Percentiles rank a stretch among this genome's conserved stretches.
Conservation (phyloP, 495 filamentous ascomycete genomes). For the Aspergillus funiculosus region DNA sequence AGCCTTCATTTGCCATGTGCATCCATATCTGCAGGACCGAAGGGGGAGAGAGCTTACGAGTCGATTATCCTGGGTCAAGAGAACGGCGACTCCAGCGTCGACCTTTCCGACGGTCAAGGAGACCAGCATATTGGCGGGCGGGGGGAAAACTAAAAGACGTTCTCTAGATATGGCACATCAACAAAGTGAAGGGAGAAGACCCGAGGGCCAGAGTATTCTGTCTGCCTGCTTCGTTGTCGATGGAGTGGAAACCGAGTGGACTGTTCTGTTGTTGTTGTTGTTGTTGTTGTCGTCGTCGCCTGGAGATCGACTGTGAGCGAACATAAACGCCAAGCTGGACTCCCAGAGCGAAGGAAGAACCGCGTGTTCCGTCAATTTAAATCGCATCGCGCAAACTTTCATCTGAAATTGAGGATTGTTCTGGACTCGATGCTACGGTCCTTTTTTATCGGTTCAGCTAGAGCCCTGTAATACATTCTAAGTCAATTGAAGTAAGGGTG, state of each 20-base stretch:
- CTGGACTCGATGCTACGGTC: too few species aligned
- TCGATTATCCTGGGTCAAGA: conserved; percentile 94
- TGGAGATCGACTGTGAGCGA: conserved; percentile 21
- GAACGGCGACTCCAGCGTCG: conserved; percentile 94
- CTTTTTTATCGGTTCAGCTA: too few species aligned
- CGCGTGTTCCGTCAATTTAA: too few species aligned
- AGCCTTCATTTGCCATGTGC: background rate
- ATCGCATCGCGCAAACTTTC: background rate
- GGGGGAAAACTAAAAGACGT: background rate
- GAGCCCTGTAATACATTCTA: too few species aligned
- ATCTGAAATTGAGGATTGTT: too few species aligned
- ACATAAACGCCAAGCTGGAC: conserved; percentile 17
- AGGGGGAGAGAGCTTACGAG: conserved; percentile 56
- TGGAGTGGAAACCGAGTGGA: conserved; percentile 10
- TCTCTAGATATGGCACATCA: conserved; percentile 9
- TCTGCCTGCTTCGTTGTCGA: background rate
- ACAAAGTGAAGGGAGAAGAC: background rate
- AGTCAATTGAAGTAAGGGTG: too few species aligned
- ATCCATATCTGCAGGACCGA: conserved; percentile 1
- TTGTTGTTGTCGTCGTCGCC: conserved; percentile 11
- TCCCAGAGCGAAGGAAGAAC: conserved; percentile 12
- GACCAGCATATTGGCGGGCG: conserved; percentile 66
- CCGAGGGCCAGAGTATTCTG: background rate
- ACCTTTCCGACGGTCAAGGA: conserved; percentile 99
- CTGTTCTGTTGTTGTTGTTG: too few species aligned